phyloP scores from a whole-genome alignment of 78 protist species.

The Protostelium mycophagum region DNA sequence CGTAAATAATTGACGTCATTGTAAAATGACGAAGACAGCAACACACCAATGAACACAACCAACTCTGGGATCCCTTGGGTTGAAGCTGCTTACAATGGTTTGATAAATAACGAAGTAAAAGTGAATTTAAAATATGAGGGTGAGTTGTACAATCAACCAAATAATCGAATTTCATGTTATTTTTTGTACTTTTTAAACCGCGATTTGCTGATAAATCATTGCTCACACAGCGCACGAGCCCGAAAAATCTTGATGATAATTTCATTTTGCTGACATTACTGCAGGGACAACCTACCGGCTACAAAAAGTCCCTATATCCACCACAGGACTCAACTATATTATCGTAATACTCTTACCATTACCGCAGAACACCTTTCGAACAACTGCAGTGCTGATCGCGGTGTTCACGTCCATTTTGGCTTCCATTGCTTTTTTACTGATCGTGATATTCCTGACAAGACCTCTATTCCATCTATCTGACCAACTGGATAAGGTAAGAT shows the following conservation, averaged over 20 bases:
- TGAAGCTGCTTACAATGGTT: neutral
- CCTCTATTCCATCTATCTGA: neutral
- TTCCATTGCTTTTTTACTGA: neutral
- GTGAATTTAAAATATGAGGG: no score
- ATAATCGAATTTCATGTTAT: no score
- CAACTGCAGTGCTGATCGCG: neutral
- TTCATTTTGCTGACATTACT: no score
- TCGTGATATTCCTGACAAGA: neutral
- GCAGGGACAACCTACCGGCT: no score
- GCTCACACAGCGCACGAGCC: no score
- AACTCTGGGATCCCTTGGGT: neutral
- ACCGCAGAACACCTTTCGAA: neutral
- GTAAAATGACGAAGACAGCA: neutral
- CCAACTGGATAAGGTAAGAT: neutral
- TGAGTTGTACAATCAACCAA: no score
- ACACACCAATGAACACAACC: neutral
- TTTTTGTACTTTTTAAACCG: no score
- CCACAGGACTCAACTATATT: neutral
- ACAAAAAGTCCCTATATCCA: no score
- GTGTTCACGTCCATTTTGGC: neutral
- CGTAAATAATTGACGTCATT: neutral
- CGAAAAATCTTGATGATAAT: no score
- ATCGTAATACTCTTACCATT: neutral
- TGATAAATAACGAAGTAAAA: no score
- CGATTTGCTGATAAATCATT: no score